Percentiles rank a stretch among this genome's conserved stretches.
These are phyloP conservation scores for Fistulinella staudtii DNA, from an alignment of 1,284 basidiomycete genomes.

Conservation along the genomic window DNA sequence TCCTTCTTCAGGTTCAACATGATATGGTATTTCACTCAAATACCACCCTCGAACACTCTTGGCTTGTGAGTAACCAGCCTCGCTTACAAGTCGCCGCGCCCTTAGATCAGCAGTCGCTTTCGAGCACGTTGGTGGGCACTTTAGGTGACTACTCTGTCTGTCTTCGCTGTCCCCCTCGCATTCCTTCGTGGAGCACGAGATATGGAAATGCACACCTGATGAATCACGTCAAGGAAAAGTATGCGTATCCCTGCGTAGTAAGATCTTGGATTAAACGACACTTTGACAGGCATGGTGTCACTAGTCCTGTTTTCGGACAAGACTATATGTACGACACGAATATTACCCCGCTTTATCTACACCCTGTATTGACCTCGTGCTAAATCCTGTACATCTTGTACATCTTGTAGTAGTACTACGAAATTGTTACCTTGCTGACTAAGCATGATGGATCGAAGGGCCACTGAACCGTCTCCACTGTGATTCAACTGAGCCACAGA, in stretches of 20 bases:
- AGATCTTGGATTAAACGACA: neutral
- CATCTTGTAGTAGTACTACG: too few relatives aligned
- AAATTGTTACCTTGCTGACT: constrained; percentile 20
- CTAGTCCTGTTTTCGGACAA: constrained; percentile 16
- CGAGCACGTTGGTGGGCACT: too few relatives aligned
- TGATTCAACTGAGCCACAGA: constrained; percentile 21
- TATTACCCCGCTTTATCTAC: constrained; percentile 19
- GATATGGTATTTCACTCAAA: constrained; percentile 15
- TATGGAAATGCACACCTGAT: constrained; percentile 18
- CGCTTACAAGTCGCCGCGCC: too few relatives aligned
- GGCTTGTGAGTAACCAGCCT: constrained; percentile 12
- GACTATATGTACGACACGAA: constrained; percentile 23
- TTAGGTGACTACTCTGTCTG: constrained; percentile 21
- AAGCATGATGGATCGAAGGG: constrained; percentile 15
- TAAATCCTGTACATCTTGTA: too few relatives aligned
- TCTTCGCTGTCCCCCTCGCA: constrained; percentile 26
- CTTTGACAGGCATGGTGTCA: constrained; percentile 18
- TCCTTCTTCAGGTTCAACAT: constrained; percentile 19
- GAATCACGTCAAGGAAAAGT: constrained; percentile 21
- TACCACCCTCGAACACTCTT: constrained; percentile 4
- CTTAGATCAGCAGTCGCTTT: too few relatives aligned
- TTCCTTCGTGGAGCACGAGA: constrained; percentile 28
- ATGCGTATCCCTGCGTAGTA: constrained; percentile 4
- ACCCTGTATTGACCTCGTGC: too few relatives aligned
- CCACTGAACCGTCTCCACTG: neutral